Evolutionary conservation across 2,329 filamentous ascomycete genomes (phyloP).

Genomic region (Zasmidium cellare): DNA sequence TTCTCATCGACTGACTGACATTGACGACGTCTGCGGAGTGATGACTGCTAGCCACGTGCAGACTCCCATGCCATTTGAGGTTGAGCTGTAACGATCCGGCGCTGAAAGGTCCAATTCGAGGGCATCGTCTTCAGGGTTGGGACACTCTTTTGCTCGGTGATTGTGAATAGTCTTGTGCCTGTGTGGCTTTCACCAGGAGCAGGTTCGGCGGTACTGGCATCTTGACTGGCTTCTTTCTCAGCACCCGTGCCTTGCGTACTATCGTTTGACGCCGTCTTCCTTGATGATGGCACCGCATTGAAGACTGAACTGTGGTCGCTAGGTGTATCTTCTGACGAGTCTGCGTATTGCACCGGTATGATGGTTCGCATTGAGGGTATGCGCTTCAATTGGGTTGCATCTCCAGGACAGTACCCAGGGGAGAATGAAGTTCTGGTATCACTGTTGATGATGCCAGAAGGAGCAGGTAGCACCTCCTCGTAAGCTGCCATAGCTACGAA

Average conservation of each 20-base stretch:
- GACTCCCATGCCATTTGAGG: constrained; percentile 12
- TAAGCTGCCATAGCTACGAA: neutral
- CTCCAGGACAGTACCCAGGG: neutral
- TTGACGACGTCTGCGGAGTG: neutral
- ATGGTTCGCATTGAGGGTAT: constrained; percentile 3
- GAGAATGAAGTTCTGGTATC: neutral
- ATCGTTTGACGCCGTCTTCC: neutral
- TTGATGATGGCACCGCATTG: constrained; percentile 11
- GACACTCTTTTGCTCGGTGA: constrained; percentile 44
- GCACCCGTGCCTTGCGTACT: neutral
- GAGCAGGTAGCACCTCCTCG: neutral
- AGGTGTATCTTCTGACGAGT: constrained; percentile 21
- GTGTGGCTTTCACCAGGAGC: neutral
- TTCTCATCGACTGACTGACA: constrained; percentile 28
- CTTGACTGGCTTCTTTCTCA: neutral
- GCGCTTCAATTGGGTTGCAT: neutral
- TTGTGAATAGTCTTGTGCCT: constrained; percentile 44
- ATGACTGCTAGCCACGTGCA: neutral
- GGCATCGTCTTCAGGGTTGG: constrained; percentile 40
- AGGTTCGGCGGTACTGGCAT: neutral
- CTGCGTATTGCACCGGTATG: neutral
- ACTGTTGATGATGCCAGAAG: neutral
- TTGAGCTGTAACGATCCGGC: constrained; percentile 20
- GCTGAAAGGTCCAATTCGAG: constrained; percentile 27
- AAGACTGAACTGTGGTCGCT: constrained; percentile 28